Conservation (phyloP, 163 green algal genomes). For the Coccomyxa subellipsoidea region DNA sequence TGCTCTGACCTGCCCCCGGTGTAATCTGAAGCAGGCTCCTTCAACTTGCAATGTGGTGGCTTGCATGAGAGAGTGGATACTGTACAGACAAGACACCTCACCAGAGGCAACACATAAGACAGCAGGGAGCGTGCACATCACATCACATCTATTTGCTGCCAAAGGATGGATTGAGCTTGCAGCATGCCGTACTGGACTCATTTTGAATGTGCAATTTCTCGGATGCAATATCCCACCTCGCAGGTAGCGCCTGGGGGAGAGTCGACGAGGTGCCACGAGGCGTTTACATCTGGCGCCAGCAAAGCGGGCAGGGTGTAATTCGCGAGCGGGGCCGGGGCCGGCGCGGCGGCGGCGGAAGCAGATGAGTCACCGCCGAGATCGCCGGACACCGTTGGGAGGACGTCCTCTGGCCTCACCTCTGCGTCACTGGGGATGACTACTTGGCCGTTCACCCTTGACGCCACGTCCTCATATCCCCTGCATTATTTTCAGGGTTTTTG, state of each 20-base stretch:
- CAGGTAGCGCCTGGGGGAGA: background rate
- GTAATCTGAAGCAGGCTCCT: too few species aligned
- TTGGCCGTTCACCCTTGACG: background rate
- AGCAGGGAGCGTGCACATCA: too few species aligned
- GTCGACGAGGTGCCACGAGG: background rate
- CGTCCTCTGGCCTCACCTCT: background rate
- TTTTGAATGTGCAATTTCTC: background rate
- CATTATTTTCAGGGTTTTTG: too few species aligned
- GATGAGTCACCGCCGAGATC: too few species aligned
- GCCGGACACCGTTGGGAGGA: background rate
- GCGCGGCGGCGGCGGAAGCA: too few species aligned
- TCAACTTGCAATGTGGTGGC: too few species aligned
- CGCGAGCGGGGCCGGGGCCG: too few species aligned
- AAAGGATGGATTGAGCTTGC: background rate
- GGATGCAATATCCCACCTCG: background rate
- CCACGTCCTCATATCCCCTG: background rate
- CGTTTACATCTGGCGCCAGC: background rate
- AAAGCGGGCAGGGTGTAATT: background rate
- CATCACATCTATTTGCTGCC: background rate
- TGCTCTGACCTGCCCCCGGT: too few species aligned
- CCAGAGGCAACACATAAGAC: too few species aligned
- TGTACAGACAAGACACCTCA: too few species aligned
- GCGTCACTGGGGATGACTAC: background rate
- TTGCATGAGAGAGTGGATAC: too few species aligned
- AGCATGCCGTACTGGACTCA: background rate